Evolutionary conservation across 2,329 filamentous ascomycete species (phyloP).

Genomic region (Myriosclerotinia scirpicola): DNA sequence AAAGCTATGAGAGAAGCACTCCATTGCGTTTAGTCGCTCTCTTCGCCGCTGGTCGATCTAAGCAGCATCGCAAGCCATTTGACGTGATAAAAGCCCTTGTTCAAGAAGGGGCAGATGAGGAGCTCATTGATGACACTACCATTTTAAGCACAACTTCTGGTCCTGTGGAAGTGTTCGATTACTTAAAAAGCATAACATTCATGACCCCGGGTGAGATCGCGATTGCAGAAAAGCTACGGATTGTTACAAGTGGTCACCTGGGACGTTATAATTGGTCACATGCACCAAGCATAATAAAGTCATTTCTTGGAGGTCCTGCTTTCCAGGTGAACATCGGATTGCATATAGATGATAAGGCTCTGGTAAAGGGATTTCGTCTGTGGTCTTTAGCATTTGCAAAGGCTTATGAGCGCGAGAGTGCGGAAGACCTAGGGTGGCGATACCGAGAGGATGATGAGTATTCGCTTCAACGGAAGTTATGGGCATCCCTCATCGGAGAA

Average conservation of each 20-base stretch:
- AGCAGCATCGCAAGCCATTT: neutral
- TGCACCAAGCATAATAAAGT: neutral
- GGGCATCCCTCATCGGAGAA: neutral
- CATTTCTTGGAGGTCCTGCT: neutral
- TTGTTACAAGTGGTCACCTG: neutral
- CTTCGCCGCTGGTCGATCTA: neutral
- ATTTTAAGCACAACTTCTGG: neutral
- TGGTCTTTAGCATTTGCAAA: neutral
- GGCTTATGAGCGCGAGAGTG: neutral
- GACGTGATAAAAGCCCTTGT: neutral
- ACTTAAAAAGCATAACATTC: neutral
- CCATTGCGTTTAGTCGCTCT: neutral
- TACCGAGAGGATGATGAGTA: too few species aligned
- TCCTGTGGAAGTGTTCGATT: neutral
- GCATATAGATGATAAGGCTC: neutral
- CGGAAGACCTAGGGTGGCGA: neutral
- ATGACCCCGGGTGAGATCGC: neutral
- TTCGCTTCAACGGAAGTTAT: neutral
- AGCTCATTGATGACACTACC: neutral
- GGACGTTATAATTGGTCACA: neutral
- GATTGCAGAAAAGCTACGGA: neutral
- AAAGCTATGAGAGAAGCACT: neutral
- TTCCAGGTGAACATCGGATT: neutral
- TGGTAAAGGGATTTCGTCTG: neutral
- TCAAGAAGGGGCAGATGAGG: neutral